Conservation (phyloP, 2,329 filamentous ascomycete genomes). For the Diaporthe sp. region DNA sequence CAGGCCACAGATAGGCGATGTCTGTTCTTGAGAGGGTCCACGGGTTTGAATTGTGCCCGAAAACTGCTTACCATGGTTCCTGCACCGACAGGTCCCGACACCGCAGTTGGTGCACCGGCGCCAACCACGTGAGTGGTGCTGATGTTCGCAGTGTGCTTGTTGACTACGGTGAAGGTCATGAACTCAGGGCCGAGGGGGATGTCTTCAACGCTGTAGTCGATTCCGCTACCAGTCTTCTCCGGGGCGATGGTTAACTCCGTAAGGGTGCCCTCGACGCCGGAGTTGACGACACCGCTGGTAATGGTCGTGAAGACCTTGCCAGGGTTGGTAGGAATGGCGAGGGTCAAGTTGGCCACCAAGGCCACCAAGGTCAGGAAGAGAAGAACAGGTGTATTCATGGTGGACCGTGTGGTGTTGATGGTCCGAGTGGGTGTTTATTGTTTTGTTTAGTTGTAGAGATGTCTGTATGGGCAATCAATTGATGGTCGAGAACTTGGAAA, state of each 20-base stretch:
- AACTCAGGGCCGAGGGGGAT: not conserved
- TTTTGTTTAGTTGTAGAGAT: too few species aligned
- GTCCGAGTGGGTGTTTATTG: not conserved
- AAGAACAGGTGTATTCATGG: not conserved
- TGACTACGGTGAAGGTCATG: conserved; percentile 41
- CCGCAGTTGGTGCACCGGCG: conserved; percentile 25
- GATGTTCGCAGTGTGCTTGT: conserved; percentile 38
- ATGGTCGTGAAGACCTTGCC: not conserved
- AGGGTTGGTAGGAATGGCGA: not conserved
- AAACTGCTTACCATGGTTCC: conserved; percentile 38
- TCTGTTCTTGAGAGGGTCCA: too few species aligned
- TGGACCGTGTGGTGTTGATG: not conserved
- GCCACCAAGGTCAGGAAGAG: not conserved
- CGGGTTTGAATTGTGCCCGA: too few species aligned
- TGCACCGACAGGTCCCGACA: conserved; percentile 34
- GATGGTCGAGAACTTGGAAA: not conserved
- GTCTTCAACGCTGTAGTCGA: not conserved
- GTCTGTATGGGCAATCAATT: not conserved
- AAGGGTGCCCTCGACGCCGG: not conserved
- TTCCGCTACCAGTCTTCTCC: not conserved
- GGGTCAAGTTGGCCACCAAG: not conserved
- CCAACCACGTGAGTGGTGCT: conserved; percentile 40
- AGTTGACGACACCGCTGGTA: not conserved
- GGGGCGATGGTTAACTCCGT: not conserved
- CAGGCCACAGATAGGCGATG: too few species aligned